A percentile compares a stretch with the other conserved stretches of the same genome.
Conservation (phyloP, 2,329 filamentous ascomycete genomes). For the Cytospora schulzeri region DNA sequence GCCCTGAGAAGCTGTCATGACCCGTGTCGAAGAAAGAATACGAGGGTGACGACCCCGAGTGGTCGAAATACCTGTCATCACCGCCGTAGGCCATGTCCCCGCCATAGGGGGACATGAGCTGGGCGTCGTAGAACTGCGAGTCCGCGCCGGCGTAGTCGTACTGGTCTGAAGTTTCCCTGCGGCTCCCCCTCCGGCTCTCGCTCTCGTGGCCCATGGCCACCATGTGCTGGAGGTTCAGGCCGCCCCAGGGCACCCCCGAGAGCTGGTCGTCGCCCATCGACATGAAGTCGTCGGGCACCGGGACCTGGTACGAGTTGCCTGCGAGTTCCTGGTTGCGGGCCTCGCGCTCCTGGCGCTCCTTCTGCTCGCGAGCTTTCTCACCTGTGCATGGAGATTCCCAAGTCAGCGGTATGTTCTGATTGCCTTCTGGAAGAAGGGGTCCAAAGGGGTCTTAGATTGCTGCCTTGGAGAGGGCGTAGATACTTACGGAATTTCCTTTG, state of each 20-base stretch:
- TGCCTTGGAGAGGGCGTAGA: constrained; percentile 1
- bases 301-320: constrained; percentile 64
- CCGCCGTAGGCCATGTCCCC: constrained; percentile 6
- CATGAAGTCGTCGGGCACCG: constrained; percentile 57
- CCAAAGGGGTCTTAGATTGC: background rate
- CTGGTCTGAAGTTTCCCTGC: constrained; percentile 29
- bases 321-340: constrained; percentile 65
- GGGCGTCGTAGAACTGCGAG: constrained; percentile 21
- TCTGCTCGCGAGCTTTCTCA: constrained; percentile 69
- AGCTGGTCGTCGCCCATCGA: constrained; percentile 46
- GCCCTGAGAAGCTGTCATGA: constrained; percentile 26
- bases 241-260: constrained; percentile 73
- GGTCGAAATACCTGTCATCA: constrained; percentile 27
- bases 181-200: constrained; percentile 47
- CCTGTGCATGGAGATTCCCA: constrained; percentile 47
- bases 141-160: constrained; percentile 11
- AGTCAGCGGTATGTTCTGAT: background rate
- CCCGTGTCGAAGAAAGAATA: constrained; percentile 25
- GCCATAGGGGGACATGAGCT: constrained; percentile 10
- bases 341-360: constrained; percentile 66
- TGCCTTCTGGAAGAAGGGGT: background rate
- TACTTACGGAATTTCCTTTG: constrained; percentile 74
- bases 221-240: constrained; percentile 62
- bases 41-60: constrained; percentile 23
- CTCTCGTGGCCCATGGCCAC: constrained; percentile 54